Evolutionary conservation across 768 basidiomycete genomes (phyloP).

Genomic region (Chlorophyllum brunneum): DNA sequence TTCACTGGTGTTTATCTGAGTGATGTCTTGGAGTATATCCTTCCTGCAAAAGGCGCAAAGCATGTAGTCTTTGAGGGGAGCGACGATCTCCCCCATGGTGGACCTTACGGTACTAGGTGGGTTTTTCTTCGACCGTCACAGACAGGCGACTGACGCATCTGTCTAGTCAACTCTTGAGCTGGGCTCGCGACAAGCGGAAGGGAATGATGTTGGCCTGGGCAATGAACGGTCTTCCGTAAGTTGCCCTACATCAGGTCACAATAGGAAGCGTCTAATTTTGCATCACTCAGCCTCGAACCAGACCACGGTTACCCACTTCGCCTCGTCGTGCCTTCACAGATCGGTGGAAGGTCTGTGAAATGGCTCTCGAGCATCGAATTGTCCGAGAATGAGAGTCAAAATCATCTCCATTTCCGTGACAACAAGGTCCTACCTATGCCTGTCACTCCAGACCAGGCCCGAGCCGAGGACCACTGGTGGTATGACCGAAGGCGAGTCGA

Average conservation of each 20-base stretch:
- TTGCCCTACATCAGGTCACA: neutral
- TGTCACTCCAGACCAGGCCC: slow-evolving; percentile 47
- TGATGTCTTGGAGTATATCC: slow-evolving; percentile 47
- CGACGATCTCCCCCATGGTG: slow-evolving; percentile 56
- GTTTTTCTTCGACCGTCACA: neutral
- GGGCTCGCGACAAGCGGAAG: slow-evolving; percentile 40
- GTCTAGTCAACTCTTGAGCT: slow-evolving; percentile 36
- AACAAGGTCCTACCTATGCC: slow-evolving; percentile 58
- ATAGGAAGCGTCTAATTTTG: no score
- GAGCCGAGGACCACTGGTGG: slow-evolving; percentile 52
- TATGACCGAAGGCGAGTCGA: slow-evolving; percentile 42
- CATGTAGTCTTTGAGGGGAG: no score
- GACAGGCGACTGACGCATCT: slow-evolving; percentile 11
- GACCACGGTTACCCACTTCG: slow-evolving; percentile 68
- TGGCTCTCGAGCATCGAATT: no score
- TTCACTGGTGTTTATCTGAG: slow-evolving; percentile 58
- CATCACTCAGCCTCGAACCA: slow-evolving; percentile 45
- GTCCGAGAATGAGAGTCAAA: no score
- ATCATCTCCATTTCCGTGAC: slow-evolving; percentile 52
- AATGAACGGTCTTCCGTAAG: no score
- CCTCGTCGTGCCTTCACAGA: slow-evolving; percentile 58
- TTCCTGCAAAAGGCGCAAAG: slow-evolving; percentile 33
- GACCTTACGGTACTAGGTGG: slow-evolving; percentile 49
- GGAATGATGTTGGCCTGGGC: slow-evolving; percentile 50
- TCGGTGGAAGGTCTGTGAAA: no score